phyloP scores from a whole-genome alignment of 1,139 yeast genomes.

The Taphrina flavorubra region DNA sequence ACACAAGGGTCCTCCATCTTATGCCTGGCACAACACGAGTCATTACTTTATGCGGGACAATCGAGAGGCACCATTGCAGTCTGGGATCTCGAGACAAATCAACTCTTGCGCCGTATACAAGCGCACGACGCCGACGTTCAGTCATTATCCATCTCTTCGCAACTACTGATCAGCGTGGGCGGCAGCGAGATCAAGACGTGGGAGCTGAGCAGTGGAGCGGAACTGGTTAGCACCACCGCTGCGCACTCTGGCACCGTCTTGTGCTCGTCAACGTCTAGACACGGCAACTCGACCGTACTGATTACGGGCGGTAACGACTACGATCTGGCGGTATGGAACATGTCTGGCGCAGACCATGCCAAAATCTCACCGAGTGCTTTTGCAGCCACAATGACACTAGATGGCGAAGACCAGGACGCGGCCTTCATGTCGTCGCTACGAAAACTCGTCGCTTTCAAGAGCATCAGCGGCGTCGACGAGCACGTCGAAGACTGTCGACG shows the following conservation, averaged over 20 bases:
- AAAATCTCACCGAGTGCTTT: slow-evolving; percentile 37
- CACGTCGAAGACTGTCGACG: slow-evolving; percentile 77
- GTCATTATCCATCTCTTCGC: slow-evolving; percentile 44
- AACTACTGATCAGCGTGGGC: slow-evolving; percentile 13
- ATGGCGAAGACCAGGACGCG: slow-evolving; percentile 56
- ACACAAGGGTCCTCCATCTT: slow-evolving; percentile 64
- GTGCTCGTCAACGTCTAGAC: slow-evolving; percentile 14
- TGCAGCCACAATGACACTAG: slow-evolving; percentile 41
- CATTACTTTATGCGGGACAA: slow-evolving; percentile 79
- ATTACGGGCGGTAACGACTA: slow-evolving; percentile 68
- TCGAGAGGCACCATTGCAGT: slow-evolving; percentile 73
- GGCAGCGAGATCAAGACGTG: slow-evolving; percentile 18
- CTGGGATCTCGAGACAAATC: slow-evolving; percentile 84
- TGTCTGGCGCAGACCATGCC: slow-evolving; percentile 49
- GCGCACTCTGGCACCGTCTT: slow-evolving; percentile 14
- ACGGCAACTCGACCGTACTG: slow-evolving; percentile 48
- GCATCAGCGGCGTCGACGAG: slow-evolving; percentile 76
- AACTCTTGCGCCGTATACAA: slow-evolving; percentile 59
- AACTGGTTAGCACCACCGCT: neutral
- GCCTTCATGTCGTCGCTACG: slow-evolving; percentile 65
- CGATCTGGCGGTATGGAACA: slow-evolving; percentile 66
- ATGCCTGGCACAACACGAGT: slow-evolving; percentile 66
- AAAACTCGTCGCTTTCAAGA: slow-evolving; percentile 68
- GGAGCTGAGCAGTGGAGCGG: slow-evolving; percentile 20
- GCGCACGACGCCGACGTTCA: slow-evolving; percentile 59